These are phyloP conservation scores for Panaeolus papilionaceus DNA, from an alignment of 768 basidiomycete genomes.

Conservation along the genomic window DNA sequence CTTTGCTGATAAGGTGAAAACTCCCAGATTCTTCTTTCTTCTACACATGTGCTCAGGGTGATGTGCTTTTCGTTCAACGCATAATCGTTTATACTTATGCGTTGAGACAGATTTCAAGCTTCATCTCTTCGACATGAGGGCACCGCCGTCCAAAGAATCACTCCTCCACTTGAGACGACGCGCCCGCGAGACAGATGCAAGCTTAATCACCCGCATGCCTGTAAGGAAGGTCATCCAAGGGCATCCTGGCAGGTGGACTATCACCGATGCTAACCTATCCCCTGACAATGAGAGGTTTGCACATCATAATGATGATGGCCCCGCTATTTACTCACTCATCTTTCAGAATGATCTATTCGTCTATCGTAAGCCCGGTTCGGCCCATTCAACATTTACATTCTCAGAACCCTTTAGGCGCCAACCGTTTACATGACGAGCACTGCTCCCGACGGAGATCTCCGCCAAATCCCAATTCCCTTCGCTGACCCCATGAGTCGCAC, in stretches of 20 bases:
- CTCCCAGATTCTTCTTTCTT: constrained; percentile 84
- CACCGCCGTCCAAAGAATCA: constrained; percentile 36
- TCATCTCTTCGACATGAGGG: constrained; percentile 84
- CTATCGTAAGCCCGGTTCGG: constrained; percentile 62
- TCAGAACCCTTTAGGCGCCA: constrained; percentile 52
- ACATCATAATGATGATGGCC: background rate
- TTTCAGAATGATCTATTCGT: constrained; percentile 88
- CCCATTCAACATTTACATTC: background rate
- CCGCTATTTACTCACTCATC: background rate
- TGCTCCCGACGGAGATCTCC: constrained; percentile 58
- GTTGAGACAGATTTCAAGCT: constrained; percentile 78
- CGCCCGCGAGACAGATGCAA: constrained; percentile 28
- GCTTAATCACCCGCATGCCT: constrained; percentile 51
- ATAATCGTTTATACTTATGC: background rate
- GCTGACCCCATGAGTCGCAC: constrained; percentile 50
- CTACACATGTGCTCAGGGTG: constrained; percentile 91
- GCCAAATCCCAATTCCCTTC: constrained; percentile 69
- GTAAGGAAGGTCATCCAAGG: constrained; percentile 75
- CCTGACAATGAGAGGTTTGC: constrained; percentile 83
- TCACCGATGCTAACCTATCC: constrained; percentile 93
- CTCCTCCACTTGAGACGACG: constrained; percentile 32
- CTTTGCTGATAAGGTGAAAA: background rate
- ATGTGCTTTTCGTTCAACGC: background rate
- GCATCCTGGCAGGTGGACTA: constrained; percentile 84
- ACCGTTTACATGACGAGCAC: constrained; percentile 80